phyloP scores from a whole-genome alignment of 2,329 filamentous ascomycete species.

The Salinomyces thailandicus region DNA sequence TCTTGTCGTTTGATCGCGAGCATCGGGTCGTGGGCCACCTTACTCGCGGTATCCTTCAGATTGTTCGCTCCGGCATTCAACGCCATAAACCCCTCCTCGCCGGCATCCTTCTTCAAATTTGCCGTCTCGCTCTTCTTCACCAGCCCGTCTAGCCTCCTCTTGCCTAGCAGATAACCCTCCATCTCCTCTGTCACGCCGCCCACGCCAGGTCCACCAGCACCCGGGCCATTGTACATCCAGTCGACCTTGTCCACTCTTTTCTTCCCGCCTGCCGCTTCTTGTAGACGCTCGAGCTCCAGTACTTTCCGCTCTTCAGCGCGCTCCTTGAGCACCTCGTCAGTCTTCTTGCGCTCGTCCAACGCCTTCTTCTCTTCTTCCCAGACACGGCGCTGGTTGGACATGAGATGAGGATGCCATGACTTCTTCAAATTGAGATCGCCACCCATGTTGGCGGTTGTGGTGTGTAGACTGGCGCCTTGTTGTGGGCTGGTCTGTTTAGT shows the following conservation, averaged over 20 bases:
- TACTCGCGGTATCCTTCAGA: slow-evolving; percentile 67
- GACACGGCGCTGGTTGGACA: slow-evolving; percentile 82
- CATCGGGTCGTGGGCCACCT: slow-evolving; percentile 83
- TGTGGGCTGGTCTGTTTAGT: too few species aligned
- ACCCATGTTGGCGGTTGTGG: slow-evolving; percentile 69
- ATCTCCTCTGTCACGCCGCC: slow-evolving; percentile 64
- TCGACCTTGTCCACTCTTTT: slow-evolving; percentile 77
- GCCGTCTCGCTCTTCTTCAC: slow-evolving; percentile 72
- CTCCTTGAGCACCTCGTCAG: slow-evolving; percentile 83
- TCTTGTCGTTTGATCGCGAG: slow-evolving; percentile 90
- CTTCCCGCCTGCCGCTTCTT: slow-evolving; percentile 76
- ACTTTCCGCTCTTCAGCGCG: slow-evolving; percentile 87
- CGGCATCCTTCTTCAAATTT: slow-evolving; percentile 59
- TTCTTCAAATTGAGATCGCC: slow-evolving; percentile 90
- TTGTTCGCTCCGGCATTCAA: slow-evolving; percentile 53
- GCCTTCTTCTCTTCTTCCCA: slow-evolving; percentile 89
- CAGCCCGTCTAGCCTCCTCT: slow-evolving; percentile 80
- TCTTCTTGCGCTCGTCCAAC: slow-evolving; percentile 87
- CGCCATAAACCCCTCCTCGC: slow-evolving; percentile 45
- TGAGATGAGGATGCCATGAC: slow-evolving; percentile 82
- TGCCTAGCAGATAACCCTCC: slow-evolving; percentile 86
- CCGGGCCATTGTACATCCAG: slow-evolving; percentile 95
- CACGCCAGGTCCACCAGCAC: slow-evolving; percentile 61
- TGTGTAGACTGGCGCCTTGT: too few species aligned
- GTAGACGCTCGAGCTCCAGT: slow-evolving; percentile 80